These are phyloP conservation scores for Sporobolus alterniflorus DNA, from an alignment of 202 grass and related monocot species.

Conservation along the genomic window DNA sequence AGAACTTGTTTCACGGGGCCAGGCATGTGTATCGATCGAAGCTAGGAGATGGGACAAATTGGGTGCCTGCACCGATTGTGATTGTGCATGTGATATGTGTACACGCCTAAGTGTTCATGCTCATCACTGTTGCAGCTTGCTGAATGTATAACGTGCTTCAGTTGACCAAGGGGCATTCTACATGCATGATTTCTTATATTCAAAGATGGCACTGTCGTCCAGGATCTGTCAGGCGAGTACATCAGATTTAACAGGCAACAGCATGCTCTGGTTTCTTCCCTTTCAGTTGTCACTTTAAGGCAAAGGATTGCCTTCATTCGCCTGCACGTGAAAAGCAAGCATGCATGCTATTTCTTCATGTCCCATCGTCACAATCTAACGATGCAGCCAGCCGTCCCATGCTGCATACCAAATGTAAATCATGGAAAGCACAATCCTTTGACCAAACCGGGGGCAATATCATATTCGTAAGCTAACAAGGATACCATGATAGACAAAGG, in stretches of 20 bases:
- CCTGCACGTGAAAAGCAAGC: background rate
- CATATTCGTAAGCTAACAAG: background rate
- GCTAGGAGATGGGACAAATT: constrained; percentile 17
- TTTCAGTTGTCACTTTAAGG: background rate
- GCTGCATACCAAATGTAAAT: background rate
- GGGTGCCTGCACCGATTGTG: background rate
- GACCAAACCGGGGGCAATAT: background rate
- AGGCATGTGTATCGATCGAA: background rate
- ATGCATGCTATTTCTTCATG: background rate
- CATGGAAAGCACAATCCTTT: background rate
- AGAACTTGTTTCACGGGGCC: background rate
- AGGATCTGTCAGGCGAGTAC: background rate
- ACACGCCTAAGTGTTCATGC: background rate
- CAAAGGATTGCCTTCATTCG: background rate
- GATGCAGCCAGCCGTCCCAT: background rate
- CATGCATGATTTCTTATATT: background rate
- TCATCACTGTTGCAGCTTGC: background rate
- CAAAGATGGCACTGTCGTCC: background rate
- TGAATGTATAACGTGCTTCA: background rate
- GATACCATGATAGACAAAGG: background rate
- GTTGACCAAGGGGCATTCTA: background rate
- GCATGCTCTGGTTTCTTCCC: background rate
- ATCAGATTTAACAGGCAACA: background rate
- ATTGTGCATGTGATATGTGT: background rate
- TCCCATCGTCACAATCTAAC: background rate